Conservation (phyloP, 441 rosid genomes). For the Syzygium malaccense region DNA sequence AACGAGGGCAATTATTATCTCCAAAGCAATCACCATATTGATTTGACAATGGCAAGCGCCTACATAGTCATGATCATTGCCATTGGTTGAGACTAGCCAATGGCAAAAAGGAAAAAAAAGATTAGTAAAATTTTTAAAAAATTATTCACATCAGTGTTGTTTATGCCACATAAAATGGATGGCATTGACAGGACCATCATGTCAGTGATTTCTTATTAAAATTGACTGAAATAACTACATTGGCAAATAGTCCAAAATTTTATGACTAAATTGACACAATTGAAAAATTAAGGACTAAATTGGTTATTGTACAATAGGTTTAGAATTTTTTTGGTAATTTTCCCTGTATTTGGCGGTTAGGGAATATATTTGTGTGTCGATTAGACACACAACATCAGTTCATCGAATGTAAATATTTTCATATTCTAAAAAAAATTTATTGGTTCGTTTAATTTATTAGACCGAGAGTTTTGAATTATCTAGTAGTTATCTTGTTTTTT, state of each 20-base stretch:
- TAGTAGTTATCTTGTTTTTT: background rate
- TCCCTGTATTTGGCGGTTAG: background rate
- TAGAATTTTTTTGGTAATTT: no score
- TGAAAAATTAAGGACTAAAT: no score
- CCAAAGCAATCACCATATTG: background rate
- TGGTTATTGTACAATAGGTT: background rate
- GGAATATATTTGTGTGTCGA: background rate
- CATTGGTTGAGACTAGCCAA: rapidly evolving
- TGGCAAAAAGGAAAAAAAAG: no score
- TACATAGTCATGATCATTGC: background rate
- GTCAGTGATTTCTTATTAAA: no score
- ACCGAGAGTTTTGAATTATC: background rate
- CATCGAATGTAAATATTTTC: background rate
- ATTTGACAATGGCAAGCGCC: background rate
- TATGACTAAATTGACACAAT: no score
- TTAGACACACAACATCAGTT: no score
- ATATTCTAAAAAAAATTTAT: background rate
- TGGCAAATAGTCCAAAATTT: background rate
- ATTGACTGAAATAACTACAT: background rate
- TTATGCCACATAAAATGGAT: no score
- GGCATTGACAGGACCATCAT: no score
- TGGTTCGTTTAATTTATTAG: background rate
- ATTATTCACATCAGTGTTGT: no score
- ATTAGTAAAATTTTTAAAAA: no score
- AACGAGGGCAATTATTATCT: background rate